These are phyloP conservation scores for Coemansia sp. DNA, from an alignment of 192 early-diverging fungal species.

Conservation along the genomic window DNA sequence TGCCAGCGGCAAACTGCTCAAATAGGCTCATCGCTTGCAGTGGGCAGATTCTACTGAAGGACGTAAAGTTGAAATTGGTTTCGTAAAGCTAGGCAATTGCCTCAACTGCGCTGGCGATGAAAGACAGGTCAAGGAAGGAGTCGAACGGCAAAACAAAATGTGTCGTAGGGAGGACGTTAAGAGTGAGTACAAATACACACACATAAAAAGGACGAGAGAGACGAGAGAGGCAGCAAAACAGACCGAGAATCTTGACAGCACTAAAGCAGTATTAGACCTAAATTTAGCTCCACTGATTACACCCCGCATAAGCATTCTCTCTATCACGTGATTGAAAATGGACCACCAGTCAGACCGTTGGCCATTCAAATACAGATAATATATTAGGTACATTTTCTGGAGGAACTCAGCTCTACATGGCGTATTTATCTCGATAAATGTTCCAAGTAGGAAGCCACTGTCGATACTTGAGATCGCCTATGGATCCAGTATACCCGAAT, in stretches of 20 bases:
- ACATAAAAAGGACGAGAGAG: too few species aligned
- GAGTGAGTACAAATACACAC: not conserved
- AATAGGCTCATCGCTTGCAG: conserved; percentile 15
- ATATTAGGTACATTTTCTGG: too few species aligned
- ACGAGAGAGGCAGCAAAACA: not conserved
- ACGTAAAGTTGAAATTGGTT: not conserved
- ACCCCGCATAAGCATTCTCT: not conserved
- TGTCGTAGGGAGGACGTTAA: not conserved
- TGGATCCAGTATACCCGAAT: conserved; percentile 62
- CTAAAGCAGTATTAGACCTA: not conserved
- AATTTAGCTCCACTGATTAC: not conserved
- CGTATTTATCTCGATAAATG: conserved; percentile 17
- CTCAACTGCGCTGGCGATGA: not conserved
- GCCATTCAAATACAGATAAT: too few species aligned
- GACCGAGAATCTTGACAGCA: not conserved
- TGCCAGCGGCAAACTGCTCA: not conserved
- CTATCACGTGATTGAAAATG: not conserved
- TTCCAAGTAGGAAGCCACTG: conserved; percentile 47
- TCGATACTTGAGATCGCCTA: conserved; percentile 35
- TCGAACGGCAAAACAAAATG: not conserved
- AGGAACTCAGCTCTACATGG: not conserved
- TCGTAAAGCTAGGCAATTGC: conserved; percentile 4
- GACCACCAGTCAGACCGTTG: too few species aligned
- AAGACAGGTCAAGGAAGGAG: not conserved
- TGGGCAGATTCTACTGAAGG: not conserved